phyloP scores from a whole-genome alignment of 495 filamentous ascomycete species.

The Aspergillus biplanus region DNA sequence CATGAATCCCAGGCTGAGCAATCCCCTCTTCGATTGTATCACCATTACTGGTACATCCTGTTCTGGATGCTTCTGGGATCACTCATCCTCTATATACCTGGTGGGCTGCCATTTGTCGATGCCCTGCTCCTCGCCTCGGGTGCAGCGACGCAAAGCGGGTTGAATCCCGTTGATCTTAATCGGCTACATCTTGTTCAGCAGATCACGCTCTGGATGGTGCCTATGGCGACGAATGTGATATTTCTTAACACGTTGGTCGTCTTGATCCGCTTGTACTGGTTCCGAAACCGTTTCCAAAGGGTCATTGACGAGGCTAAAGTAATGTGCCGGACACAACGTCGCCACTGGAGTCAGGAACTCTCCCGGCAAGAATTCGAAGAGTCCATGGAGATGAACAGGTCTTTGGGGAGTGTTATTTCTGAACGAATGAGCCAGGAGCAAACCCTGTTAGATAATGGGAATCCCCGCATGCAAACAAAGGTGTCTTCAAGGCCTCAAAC shows the following conservation, averaged over 20 bases:
- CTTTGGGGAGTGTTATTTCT: neutral
- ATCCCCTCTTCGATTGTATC: constrained; percentile 22
- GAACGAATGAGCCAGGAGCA: constrained; percentile 14
- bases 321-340: constrained; percentile 19
- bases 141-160: constrained; percentile 78
- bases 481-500: neutral
- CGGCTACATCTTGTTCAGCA: constrained; percentile 71
- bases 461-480: constrained; percentile 24
- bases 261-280: constrained; percentile 88
- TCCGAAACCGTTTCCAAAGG: constrained; percentile 79
- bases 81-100: constrained; percentile 63
- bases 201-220: constrained; percentile 61
- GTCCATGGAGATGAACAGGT: constrained; percentile 7
- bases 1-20: constrained; percentile 9
- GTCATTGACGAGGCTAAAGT: constrained; percentile 51
- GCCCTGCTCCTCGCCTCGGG: constrained; percentile 82
- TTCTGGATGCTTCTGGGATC: constrained; percentile 66
- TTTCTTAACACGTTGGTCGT: constrained; percentile 81
- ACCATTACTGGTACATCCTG: constrained; percentile 79
- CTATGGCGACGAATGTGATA: constrained; percentile 78
- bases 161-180: constrained; percentile 80
- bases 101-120: constrained; percentile 71
- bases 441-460: constrained; percentile 1
- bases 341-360: constrained; percentile 45
- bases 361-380: neutral